Evolutionary conservation across 1,284 basidiomycete species (phyloP).

Genomic region (Porogramme epimiltina): DNA sequence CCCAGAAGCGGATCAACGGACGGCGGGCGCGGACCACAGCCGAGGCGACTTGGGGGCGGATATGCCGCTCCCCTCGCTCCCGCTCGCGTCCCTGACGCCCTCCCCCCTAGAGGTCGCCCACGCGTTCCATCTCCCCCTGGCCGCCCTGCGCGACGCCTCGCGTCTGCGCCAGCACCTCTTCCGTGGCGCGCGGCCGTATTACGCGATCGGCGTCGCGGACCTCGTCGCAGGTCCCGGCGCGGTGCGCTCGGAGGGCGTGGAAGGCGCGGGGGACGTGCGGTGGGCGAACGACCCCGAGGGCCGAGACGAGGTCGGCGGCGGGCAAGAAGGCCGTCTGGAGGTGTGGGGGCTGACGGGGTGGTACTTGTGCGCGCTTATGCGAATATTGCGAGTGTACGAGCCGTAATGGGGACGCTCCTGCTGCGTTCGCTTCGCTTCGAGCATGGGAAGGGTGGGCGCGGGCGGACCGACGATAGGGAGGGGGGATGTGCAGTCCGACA

Average conservation of each 20-base stretch:
- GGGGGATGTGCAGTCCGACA: too few species aligned
- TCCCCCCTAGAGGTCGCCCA: slow-evolving; percentile 68
- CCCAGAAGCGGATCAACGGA: background rate
- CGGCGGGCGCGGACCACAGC: slow-evolving; percentile 10
- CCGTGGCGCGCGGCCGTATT: slow-evolving; percentile 57
- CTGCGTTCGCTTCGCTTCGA: too few species aligned
- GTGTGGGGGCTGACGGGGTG: slow-evolving; percentile 84
- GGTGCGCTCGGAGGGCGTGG: slow-evolving; percentile 14
- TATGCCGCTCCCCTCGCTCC: slow-evolving; percentile 60
- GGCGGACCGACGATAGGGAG: too few species aligned
- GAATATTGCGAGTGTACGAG: slow-evolving; percentile 45
- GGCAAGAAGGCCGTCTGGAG: slow-evolving; percentile 51
- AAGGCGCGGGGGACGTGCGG: slow-evolving; percentile 6
- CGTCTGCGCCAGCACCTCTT: slow-evolving; percentile 58
- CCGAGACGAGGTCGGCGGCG: slow-evolving; percentile 46
- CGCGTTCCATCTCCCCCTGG: slow-evolving; percentile 70
- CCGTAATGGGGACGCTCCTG: background rate
- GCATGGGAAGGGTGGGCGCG: too few species aligned
- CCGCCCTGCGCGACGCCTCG: slow-evolving; percentile 43
- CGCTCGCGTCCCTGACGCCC: slow-evolving; percentile 50
- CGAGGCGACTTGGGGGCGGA: slow-evolving; percentile 35
- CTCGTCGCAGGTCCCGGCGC: slow-evolving; percentile 38
- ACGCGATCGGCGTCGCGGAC: slow-evolving; percentile 69
- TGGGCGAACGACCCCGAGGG: slow-evolving; percentile 29
- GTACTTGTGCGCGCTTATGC: slow-evolving; percentile 70